Base-by-base conservation (phyloP, 176 grass and related monocot species). In the Triticum aestivum region DNA sequence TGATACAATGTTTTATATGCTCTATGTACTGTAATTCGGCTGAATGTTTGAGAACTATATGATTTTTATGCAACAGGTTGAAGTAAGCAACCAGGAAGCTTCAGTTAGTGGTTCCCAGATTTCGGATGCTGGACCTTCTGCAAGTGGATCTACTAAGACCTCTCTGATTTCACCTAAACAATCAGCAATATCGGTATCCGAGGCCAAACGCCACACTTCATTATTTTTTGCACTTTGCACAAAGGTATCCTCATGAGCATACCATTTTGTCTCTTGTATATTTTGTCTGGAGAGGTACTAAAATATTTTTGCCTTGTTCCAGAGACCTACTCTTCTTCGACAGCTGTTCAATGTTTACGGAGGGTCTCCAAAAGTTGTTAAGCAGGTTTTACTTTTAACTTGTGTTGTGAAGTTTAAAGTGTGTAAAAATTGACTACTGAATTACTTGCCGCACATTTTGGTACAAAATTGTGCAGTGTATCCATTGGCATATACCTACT, bases 191-290 rank as follows among this genome's bases (percentile, higher is more conserved):
- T 93, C 94, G 78, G 63, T 87, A 47, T 93, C 90, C 6, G 88
- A 97, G 74, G 92, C 89, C 76, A 95, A 97, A 71, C 72, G 83
- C 17, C 85, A 84, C 69, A 93, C 85, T 80, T 97, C 94, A 75
- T 91, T 99, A 72, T 97, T 97, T 86, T 99, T 99, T 78, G 94
- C 97, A 86, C 97, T 99, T 85, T 99, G 97, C 77, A 92, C 89
- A 58, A 99, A 94, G 96, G 96, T 95, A 92, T 78, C 30, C 42
- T 37, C 65, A 70, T 54, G 49, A 84, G 80, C 78, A 84, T 78
- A 67, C 15, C 64, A 38, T 18, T 9, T 1, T 64, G 12, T 83
- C n/a, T 9, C 34, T 67, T 65, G 20, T 75, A 26, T 80, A 54
- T 75, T 83, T 38, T 33, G 82, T 73, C 1, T 1, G 9, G 20